Percentiles rank a stretch among this genome's conserved stretches.
Conservation (phyloP, 1,139 yeast genomes). For the Yamadazyma mexicana region DNA sequence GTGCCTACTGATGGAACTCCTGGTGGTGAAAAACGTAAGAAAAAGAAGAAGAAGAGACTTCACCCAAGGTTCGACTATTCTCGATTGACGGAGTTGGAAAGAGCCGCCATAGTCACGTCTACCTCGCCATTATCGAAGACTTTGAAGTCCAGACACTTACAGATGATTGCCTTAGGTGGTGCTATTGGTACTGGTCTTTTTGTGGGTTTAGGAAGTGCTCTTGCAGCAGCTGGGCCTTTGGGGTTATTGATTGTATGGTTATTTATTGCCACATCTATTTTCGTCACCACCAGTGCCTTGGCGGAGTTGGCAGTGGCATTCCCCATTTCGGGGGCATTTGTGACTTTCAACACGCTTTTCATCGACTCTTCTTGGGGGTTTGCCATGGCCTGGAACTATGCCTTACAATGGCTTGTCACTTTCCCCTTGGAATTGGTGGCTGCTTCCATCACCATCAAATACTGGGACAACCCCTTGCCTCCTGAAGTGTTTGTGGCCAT, state of each 20-base stretch:
- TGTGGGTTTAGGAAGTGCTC: conserved; percentile 34
- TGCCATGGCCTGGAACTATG: conserved; percentile 46
- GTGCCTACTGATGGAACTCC: not conserved
- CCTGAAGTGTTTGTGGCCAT: conserved; percentile 34
- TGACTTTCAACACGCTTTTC: conserved; percentile 37
- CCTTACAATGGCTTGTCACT: conserved; percentile 40
- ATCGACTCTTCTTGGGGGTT: conserved; percentile 39
- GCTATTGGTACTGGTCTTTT: conserved; percentile 45
- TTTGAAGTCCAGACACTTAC: conserved; percentile 40
- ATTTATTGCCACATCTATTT: conserved; percentile 31
- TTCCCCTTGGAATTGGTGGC: conserved; percentile 42
- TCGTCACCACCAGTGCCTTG: conserved; percentile 35
- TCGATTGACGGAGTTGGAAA: conserved; percentile 27
- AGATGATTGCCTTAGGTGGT: conserved; percentile 44
- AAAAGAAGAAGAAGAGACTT: conserved; percentile 9
- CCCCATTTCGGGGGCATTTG: conserved; percentile 42
- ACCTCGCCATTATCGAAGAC: conserved; percentile 32
- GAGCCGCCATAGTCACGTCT: conserved; percentile 34
- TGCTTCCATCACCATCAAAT: conserved; percentile 35
- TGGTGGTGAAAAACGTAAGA: conserved; percentile 2
- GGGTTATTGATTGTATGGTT: conserved; percentile 35
- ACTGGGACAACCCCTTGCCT: conserved; percentile 27
- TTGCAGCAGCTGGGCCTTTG: conserved; percentile 38
- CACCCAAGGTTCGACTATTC: conserved; percentile 34
- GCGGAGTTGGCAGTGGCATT: conserved; percentile 42